Evolutionary conservation across 2,329 filamentous ascomycete species (phyloP).

Genomic region (Nothopassalora personata): DNA sequence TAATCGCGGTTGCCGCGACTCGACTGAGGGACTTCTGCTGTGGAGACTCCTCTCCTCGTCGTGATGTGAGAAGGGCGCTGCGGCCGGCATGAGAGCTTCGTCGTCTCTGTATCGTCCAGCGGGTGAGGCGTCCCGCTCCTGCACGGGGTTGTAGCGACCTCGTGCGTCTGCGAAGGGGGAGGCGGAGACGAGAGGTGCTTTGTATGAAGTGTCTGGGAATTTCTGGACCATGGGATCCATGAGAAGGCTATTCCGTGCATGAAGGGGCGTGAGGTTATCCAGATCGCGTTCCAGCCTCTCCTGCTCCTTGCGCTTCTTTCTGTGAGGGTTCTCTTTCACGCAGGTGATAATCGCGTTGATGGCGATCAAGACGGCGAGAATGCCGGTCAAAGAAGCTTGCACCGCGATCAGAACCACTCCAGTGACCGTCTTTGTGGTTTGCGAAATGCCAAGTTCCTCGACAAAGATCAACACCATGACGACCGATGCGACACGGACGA

Average conservation of each 20-base stretch:
- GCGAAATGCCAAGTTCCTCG: conserved; percentile 79
- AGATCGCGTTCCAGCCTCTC: conserved; percentile 73
- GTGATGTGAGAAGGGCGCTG: conserved; percentile 20
- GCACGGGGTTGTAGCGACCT: conserved; percentile 32
- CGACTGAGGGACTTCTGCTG: background rate
- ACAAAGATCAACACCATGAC: conserved; percentile 89
- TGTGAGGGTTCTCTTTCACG: conserved; percentile 84
- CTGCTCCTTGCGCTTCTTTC: conserved; percentile 69
- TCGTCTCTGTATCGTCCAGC: conserved; percentile 14
- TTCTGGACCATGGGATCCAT: conserved; percentile 50
- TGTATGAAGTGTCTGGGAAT: conserved; percentile 28
- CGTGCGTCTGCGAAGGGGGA: conserved; percentile 28
- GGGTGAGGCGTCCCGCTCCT: conserved; percentile 21
- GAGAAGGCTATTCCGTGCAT: conserved; percentile 80
- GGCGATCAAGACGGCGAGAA: conserved; percentile 79
- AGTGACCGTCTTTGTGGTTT: conserved; percentile 90
- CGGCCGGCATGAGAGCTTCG: conserved; percentile 27
- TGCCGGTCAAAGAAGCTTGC: conserved; percentile 74
- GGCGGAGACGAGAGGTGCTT: conserved; percentile 27
- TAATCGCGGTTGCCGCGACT: conserved; percentile 25
- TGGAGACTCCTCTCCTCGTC: background rate
- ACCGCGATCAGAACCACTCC: conserved; percentile 91
- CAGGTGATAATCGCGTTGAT: conserved; percentile 83
- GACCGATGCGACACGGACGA: conserved; percentile 82
- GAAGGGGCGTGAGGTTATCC: conserved; percentile 78